Conservation (phyloP, 495 filamentous ascomycete genomes). For the Cairneyella variabilis region DNA sequence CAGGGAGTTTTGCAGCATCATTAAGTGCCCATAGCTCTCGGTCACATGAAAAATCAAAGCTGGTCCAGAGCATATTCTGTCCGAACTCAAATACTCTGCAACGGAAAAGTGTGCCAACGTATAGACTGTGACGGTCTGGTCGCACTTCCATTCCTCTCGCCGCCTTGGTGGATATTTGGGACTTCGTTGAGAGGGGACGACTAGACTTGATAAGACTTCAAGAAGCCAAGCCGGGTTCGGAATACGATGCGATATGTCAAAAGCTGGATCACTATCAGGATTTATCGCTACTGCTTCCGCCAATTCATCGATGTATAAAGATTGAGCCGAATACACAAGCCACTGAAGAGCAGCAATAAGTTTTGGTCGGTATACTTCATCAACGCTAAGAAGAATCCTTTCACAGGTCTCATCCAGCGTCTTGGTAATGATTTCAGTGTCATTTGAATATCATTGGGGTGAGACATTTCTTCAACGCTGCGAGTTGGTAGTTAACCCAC, state of each 20-base stretch:
- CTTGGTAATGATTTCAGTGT: not conserved
- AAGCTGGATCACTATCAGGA: not conserved
- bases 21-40: too few relatives aligned
- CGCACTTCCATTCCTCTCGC: too few relatives aligned
- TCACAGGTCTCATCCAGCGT: conserved; percentile 34
- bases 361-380: not conserved
- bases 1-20: too few relatives aligned
- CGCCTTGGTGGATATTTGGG: too few relatives aligned
- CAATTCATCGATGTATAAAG: not conserved
- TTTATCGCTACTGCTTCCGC: not conserved
- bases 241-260: not conserved
- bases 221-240: not conserved
- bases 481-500: not conserved
- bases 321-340: not conserved
- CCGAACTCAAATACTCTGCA: not conserved
- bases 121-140: too few relatives aligned
- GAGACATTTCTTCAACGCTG: not conserved
- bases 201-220: not conserved
- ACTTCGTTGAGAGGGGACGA: too few relatives aligned
- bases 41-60: not conserved
- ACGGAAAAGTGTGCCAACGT: not conserved
- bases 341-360: not conserved
- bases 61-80: not conserved
- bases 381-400: conserved; percentile 27
- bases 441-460: not conserved